Conservation (phyloP, 176 grass and related monocot species). For the Phragmites australis region DNA sequence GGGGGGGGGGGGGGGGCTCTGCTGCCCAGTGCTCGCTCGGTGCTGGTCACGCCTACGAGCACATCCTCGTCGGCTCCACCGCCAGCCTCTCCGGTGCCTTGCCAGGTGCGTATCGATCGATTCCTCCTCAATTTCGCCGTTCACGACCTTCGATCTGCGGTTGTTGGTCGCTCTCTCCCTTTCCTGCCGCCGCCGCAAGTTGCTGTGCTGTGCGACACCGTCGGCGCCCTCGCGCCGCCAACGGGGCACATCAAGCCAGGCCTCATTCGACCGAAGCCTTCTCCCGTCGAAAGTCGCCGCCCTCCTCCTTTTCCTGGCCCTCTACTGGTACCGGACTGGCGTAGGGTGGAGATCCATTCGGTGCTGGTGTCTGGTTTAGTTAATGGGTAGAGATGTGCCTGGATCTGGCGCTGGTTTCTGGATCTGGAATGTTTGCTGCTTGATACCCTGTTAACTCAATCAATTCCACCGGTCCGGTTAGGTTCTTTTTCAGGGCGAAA, state of each 20-base stretch:
- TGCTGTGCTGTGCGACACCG: background rate
- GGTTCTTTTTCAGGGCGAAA: background rate
- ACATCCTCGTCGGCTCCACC: background rate
- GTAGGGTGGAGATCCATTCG: background rate
- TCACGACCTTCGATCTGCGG: background rate
- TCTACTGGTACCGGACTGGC: background rate
- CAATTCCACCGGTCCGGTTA: background rate
- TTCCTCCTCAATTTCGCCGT: background rate
- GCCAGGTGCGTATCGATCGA: constrained; percentile 14
- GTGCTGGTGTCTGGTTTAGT: background rate
- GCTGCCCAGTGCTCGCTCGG: background rate
- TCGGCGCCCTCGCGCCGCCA: background rate
- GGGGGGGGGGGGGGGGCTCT: no score
- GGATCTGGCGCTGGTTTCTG: background rate
- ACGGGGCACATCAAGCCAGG: background rate
- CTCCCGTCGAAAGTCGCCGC: background rate
- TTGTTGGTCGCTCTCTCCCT: background rate
- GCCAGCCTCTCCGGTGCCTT: constrained; percentile 2
- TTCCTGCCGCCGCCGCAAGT: background rate
- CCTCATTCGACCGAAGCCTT: background rate
- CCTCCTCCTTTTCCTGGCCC: background rate
- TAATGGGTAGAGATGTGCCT: background rate
- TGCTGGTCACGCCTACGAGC: constrained; percentile 11
- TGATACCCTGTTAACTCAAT: background rate
- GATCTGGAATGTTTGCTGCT: background rate